Evolutionary conservation across 129 eudicot genomes (phyloP).

Genomic region (Flaveria linearis): DNA sequence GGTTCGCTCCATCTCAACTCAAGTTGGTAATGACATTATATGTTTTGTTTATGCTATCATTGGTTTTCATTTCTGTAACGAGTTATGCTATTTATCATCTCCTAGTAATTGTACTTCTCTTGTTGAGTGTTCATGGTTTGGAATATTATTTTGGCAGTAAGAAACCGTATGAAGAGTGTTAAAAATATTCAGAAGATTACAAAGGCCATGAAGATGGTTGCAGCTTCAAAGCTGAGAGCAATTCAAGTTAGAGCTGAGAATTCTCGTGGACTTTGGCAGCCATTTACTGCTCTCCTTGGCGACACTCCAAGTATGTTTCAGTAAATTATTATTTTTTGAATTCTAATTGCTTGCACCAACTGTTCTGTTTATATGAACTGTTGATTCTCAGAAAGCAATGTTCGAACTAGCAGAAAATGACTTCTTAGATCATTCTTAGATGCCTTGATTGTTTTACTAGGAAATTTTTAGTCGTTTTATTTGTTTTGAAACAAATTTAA

Average conservation of each 20-base stretch:
- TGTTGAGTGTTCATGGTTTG: slow-evolving; percentile 24
- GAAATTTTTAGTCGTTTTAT: neutral
- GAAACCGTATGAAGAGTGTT: slow-evolving; percentile 96
- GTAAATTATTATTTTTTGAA: neutral
- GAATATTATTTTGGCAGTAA: slow-evolving; percentile 48
- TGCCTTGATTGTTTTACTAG: neutral
- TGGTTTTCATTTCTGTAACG: neutral
- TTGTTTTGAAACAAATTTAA: neutral
- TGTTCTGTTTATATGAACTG: neutral
- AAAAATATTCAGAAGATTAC: slow-evolving; percentile 94
- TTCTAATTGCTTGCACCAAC: neutral
- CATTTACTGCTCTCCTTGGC: slow-evolving; percentile 98
- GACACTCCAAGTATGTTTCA: slow-evolving; percentile 83
- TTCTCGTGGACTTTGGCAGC: slow-evolving; percentile 99
- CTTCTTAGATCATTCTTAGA: neutral
- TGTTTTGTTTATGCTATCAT: slow-evolving; percentile 3
- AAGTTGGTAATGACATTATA: slow-evolving; percentile 60
- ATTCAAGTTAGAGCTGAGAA: slow-evolving; percentile 90
- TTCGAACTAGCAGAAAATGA: neutral
- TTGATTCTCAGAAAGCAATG: neutral
- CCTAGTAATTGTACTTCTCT: neutral
- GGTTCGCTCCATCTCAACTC: slow-evolving; percentile 88
- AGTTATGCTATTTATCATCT: neutral
- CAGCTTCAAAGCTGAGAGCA: slow-evolving; percentile 97
- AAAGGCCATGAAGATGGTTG: slow-evolving; percentile 99